These are phyloP conservation scores for Neurospora cerealis DNA, from an alignment of 495 filamentous ascomycete genomes.

Conservation along the genomic window DNA sequence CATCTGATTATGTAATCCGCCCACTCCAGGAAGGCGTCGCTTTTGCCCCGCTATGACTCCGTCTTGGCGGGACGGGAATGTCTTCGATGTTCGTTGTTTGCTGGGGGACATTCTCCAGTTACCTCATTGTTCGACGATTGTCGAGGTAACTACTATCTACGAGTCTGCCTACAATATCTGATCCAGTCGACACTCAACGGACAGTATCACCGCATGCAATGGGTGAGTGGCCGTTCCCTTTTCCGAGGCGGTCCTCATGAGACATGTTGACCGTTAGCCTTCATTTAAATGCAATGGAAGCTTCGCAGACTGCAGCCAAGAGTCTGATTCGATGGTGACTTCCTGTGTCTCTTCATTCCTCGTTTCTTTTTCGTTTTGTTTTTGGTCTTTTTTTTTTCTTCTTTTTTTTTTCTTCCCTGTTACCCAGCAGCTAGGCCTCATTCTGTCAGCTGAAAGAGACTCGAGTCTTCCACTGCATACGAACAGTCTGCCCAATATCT, in stretches of 20 bases:
- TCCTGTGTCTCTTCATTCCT: background rate
- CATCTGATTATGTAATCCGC: background rate
- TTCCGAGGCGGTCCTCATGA: background rate
- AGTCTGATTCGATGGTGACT: background rate
- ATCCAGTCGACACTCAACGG: background rate
- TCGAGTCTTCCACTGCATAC: background rate
- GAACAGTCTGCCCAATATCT: background rate
- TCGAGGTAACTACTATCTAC: background rate
- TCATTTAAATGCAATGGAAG: background rate
- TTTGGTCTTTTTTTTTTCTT: background rate
- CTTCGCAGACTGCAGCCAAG: background rate
- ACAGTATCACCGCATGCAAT: background rate
- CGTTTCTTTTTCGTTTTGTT: background rate
- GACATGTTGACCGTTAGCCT: background rate
- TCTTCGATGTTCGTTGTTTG: background rate
- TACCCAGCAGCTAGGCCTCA: background rate
- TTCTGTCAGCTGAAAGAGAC: background rate
- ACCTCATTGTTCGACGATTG: background rate
- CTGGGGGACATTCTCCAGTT: background rate
- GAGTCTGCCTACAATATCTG: background rate
- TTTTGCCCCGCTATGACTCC: background rate
- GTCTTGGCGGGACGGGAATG: background rate
- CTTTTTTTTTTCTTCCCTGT: background rate
- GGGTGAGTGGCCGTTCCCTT: background rate
- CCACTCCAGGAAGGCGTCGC: background rate